Base-by-base conservation (phyloP, 2,329 filamentous ascomycete species). In the Arthroderma sp. region DNA sequence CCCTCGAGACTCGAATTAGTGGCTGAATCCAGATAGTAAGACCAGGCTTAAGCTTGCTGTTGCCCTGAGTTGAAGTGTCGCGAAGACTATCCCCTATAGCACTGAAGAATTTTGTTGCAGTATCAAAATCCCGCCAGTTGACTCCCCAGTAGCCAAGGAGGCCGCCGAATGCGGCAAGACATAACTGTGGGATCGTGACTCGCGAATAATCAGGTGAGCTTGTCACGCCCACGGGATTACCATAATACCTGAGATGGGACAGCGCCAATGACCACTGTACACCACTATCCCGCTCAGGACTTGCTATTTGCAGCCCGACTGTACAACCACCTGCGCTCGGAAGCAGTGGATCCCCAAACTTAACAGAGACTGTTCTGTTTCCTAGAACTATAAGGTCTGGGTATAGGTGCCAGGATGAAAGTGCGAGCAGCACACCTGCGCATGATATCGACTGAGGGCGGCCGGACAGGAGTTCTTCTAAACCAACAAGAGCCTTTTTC, bases 371-470 rank as follows among this genome's bases (percentile, higher is more conserved):
- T 3, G 38, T 40, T 5, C 30, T 31, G 10, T 34, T 42, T 7
- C 74, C 80, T 77, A 84, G 66, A 82, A 81, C 51, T 1, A 47
- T 42, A 7, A 65, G 50, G 34, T 66, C 54, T 0, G 61, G 61
- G 44, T 61, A 65, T 2, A 66, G 27, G 50, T 66, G 62, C 63
- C 60, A 66, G 0, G 62, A 44, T 2, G 49, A 53, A 1, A 66
- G 41, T 1, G 46, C 61, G 3, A 63, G 46, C 1, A 66, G 46
- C 1, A 58, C 48, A 1, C 53, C 53, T 2, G 56, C 56, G 37
- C 52, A 43, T 5, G 51, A 37, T 6, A 54, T 51, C 6, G 41
- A 30, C 29, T 60, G 56, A 2, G 59, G 55, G 0, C 54, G 48
- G 1, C 59, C 60, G 1, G 46, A 28, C 4, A 62, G n/a, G 0